Conservation (phyloP, 495 filamentous ascomycete species). For the Ramalina peruviana region DNA sequence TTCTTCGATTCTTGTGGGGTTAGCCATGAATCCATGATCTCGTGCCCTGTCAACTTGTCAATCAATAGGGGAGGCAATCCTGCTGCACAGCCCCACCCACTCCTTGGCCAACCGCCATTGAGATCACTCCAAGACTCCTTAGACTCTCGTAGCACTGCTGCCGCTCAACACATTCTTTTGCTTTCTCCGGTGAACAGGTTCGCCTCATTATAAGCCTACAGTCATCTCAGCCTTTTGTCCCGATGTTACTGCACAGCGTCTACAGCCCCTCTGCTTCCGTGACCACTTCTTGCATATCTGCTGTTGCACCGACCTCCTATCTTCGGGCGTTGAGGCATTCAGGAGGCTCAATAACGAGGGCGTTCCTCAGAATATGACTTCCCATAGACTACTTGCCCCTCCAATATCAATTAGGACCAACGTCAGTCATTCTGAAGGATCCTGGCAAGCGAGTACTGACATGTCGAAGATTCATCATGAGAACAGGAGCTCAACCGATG, state of each 20-base stretch:
- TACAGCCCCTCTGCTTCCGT: neutral
- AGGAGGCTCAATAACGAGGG: neutral
- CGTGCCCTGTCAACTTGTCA: neutral
- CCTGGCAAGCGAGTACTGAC: constrained; percentile 2
- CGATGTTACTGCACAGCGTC: neutral
- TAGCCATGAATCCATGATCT: neutral
- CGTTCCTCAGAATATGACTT: constrained; percentile 8
- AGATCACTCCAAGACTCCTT: neutral
- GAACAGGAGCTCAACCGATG: neutral
- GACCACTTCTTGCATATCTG: neutral
- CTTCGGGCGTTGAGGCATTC: constrained; percentile 1
- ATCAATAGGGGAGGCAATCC: neutral
- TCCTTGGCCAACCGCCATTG: neutral
- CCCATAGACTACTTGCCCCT: constrained; percentile 15
- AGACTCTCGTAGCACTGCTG: neutral
- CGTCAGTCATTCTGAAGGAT: constrained; percentile 3
- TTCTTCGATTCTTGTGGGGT: neutral
- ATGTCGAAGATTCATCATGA: constrained; percentile 11
- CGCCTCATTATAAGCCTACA: too few relatives aligned
- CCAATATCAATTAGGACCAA: constrained; percentile 11
- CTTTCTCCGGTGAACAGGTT: neutral
- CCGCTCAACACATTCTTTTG: neutral
- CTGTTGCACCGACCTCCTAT: neutral
- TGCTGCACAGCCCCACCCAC: neutral
- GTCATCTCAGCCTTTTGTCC: too few relatives aligned